These are phyloP conservation scores for Penicillium coprophilum DNA, from an alignment of 495 filamentous ascomycete species.

Conservation along the genomic window DNA sequence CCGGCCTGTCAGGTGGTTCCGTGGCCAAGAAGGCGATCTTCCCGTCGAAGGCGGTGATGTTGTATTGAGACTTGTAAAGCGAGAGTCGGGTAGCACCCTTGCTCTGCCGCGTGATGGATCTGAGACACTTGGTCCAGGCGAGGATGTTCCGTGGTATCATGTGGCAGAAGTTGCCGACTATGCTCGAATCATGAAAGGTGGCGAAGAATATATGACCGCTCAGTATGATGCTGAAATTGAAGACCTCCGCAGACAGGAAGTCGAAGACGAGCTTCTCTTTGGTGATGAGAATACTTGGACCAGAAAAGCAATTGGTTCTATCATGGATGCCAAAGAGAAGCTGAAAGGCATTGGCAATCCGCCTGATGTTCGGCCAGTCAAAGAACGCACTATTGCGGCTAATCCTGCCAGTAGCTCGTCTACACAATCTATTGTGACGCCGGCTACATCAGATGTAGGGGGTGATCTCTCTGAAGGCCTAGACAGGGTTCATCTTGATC, in stretches of 20 bases:
- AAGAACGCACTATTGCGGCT: conserved; percentile 45
- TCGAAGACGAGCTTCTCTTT: conserved; percentile 89
- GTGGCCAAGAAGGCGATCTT: conserved; percentile 77
- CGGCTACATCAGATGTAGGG: conserved; percentile 22
- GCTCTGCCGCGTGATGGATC: conserved; percentile 83
- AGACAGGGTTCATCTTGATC: conserved; percentile 23
- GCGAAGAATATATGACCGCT: conserved; percentile 77
- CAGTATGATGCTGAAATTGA: conserved; percentile 78
- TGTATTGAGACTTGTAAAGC: conserved; percentile 78
- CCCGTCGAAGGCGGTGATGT: conserved; percentile 86
- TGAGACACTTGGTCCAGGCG: conserved; percentile 61
- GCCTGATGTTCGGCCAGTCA: conserved; percentile 48
- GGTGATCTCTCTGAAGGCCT: conserved; percentile 34
- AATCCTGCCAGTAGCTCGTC: conserved; percentile 45
- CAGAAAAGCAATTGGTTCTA: conserved; percentile 70
- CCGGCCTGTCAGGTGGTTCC: conserved; percentile 88
- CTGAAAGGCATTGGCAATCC: conserved; percentile 69
- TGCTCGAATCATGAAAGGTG: conserved; percentile 92
- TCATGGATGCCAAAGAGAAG: conserved; percentile 72
- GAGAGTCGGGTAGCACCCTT: conserved; percentile 75
- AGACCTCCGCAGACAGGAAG: conserved; percentile 69
- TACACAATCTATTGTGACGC: conserved; percentile 9
- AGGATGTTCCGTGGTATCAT: conserved; percentile 91
- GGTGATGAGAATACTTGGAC: conserved; percentile 93
- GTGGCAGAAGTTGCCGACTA: conserved; percentile 93